A percentile compares a stretch with the other conserved stretches of the same genome.
Evolutionary conservation across 306 rosid species (phyloP).

Genomic region (Quercus variabilis): DNA sequence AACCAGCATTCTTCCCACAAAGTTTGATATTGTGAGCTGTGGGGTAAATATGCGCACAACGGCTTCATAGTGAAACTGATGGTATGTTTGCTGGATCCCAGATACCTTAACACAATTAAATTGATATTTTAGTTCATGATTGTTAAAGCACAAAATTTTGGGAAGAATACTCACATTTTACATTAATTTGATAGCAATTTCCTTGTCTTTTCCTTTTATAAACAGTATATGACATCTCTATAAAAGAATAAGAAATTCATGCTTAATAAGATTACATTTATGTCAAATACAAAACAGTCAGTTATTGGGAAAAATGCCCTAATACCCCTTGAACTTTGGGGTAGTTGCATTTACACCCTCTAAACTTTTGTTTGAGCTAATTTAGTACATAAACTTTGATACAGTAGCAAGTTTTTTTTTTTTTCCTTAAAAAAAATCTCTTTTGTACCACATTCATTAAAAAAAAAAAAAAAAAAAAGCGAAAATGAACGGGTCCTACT

Average conservation of each 20-base stretch:
- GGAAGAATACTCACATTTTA: background rate
- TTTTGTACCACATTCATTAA: too few species aligned
- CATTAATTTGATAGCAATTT: background rate
- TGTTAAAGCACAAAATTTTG: background rate
- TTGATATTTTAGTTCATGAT: background rate
- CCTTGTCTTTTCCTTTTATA: background rate
- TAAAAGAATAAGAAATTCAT: background rate
- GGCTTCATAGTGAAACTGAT: constrained; percentile 79
- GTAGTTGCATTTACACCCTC: too few species aligned
- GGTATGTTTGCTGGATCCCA: constrained; percentile 90
- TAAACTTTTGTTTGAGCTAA: too few species aligned
- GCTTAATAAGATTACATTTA: background rate
- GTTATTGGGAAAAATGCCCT: too few species aligned
- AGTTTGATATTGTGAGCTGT: constrained; percentile 42
- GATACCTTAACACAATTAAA: constrained; percentile 50
- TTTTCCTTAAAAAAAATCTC: too few species aligned
- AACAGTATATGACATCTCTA: background rate
- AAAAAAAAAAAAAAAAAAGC: too few species aligned
- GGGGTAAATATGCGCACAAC: constrained; percentile 66
- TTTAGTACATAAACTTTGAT: too few species aligned
- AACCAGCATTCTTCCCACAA: constrained; percentile 66
- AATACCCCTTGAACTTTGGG: too few species aligned
- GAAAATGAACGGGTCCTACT: too few species aligned
- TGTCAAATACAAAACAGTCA: background rate
- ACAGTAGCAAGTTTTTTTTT: too few species aligned